These are phyloP conservation scores for Tetrahymena elliotti DNA, from an alignment of 73 alveolate genomes.

Conservation along the genomic window DNA sequence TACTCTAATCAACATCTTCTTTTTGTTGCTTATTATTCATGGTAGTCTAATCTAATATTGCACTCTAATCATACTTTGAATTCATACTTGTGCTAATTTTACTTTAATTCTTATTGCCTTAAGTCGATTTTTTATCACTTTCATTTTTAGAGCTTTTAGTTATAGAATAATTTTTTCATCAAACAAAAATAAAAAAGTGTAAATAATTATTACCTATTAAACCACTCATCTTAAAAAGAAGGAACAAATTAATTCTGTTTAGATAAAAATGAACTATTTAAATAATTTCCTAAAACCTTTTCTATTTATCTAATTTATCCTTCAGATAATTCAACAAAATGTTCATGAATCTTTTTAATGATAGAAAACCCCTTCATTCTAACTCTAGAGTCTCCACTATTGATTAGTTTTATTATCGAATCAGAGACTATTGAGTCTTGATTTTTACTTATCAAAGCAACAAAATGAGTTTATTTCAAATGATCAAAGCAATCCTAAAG, in stretches of 20 bases:
- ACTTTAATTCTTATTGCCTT: background rate
- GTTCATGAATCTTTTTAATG: background rate
- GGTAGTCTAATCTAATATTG: background rate
- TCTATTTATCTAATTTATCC: background rate
- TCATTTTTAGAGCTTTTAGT: background rate
- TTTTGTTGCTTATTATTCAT: background rate
- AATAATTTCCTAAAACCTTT: background rate
- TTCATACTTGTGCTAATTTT: background rate
- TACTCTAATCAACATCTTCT: background rate
- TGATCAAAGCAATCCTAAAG: background rate
- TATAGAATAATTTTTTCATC: background rate
- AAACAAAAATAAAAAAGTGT: too few species aligned
- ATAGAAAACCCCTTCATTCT: background rate
- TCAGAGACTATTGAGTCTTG: background rate
- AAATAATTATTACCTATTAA: background rate
- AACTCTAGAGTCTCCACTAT: background rate
- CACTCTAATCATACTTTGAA: background rate
- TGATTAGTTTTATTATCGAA: background rate
- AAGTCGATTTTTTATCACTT: background rate
- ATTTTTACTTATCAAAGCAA: background rate
- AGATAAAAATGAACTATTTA: background rate
- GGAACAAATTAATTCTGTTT: background rate
- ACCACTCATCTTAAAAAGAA: background rate
- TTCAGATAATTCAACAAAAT: background rate
- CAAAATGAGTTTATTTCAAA: background rate